Conservation (phyloP, 1,139 yeast species). For the Yamadazyma spencermartinsiae region DNA sequence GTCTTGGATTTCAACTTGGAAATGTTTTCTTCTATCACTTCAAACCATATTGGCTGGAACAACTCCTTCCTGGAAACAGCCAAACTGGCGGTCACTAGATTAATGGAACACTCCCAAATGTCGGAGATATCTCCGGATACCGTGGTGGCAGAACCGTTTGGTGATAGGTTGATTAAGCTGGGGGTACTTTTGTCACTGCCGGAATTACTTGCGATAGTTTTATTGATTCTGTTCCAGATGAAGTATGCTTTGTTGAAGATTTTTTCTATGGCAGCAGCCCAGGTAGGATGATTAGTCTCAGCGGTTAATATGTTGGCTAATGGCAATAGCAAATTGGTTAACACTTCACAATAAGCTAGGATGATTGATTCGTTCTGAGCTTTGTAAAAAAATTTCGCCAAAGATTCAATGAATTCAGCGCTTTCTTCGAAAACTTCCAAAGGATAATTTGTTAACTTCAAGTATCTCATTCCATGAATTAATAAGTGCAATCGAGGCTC, state of each 20-base stretch:
- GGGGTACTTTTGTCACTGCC: slow-evolving; percentile 9
- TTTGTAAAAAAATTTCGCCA: slow-evolving; percentile 76
- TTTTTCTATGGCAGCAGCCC: slow-evolving; percentile 78
- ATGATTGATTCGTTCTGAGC: slow-evolving; percentile 66
- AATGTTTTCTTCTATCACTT: slow-evolving; percentile 55
- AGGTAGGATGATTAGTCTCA: slow-evolving; percentile 92
- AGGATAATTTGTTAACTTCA: slow-evolving; percentile 79
- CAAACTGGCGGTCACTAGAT: slow-evolving; percentile 69
- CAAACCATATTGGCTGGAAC: slow-evolving; percentile 75
- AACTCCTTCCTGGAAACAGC: slow-evolving; percentile 81
- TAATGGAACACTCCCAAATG: slow-evolving; percentile 73
- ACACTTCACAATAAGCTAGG: slow-evolving; percentile 82
- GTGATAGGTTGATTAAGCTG: slow-evolving; percentile 16
- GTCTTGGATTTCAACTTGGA: slow-evolving; percentile 39
- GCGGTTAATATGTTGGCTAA: slow-evolving; percentile 86
- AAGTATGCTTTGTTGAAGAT: slow-evolving; percentile 54
- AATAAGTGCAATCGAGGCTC: slow-evolving; percentile 76
- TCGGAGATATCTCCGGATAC: slow-evolving; percentile 23
- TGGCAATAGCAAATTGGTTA: slow-evolving; percentile 73
- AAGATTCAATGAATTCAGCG: slow-evolving; percentile 81
- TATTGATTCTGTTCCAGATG: slow-evolving; percentile 32
- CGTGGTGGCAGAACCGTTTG: slow-evolving; percentile 10
- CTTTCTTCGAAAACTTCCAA: slow-evolving; percentile 88
- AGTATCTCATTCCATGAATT: slow-evolving; percentile 87
- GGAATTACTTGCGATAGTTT: slow-evolving; percentile 6